These are phyloP conservation scores for Thyridium curvatum DNA, from an alignment of 2,329 filamentous ascomycete genomes.

Conservation along the genomic window DNA sequence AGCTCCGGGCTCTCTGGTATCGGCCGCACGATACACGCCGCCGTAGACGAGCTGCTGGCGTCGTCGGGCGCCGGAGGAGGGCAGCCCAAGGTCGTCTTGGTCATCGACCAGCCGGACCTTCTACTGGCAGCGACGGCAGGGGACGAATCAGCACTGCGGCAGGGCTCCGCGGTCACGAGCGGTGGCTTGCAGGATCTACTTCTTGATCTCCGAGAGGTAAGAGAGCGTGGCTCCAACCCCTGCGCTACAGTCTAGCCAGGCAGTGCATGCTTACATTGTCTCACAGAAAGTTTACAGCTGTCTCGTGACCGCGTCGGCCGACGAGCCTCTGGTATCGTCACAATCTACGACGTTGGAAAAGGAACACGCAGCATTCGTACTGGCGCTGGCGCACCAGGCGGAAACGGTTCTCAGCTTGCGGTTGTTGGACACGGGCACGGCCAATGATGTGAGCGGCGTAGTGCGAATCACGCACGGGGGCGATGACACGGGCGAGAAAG, in stretches of 20 bases:
- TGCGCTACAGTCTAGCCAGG: not conserved
- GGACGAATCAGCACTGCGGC: conserved; percentile 16
- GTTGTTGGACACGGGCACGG: conserved; percentile 79
- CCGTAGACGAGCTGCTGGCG: conserved; percentile 25
- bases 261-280: conserved; percentile 2
- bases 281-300: conserved; percentile 56
- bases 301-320: conserved; percentile 64
- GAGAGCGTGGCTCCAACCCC: conserved; percentile 16
- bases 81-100: conserved; percentile 42
- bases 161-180: conserved; percentile 20
- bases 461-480: conserved; percentile 64
- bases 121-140: conserved; percentile 54
- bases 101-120: conserved; percentile 62
- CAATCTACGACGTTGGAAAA: conserved; percentile 61
- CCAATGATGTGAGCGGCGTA: conserved; percentile 85
- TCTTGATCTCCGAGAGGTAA: conserved; percentile 56
- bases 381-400: conserved; percentile 70
- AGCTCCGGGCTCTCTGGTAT: not conserved
- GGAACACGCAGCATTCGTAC: conserved; percentile 63
- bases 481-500: conserved; percentile 16
- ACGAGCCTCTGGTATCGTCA: conserved; percentile 60
- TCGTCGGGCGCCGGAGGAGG: conserved; percentile 4
- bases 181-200: conserved; percentile 49
- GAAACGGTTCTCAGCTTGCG: conserved; percentile 65
- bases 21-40: conserved; percentile 23